Conservation (phyloP, 768 basidiomycete genomes). For the Lactarius hengduanensis region DNA sequence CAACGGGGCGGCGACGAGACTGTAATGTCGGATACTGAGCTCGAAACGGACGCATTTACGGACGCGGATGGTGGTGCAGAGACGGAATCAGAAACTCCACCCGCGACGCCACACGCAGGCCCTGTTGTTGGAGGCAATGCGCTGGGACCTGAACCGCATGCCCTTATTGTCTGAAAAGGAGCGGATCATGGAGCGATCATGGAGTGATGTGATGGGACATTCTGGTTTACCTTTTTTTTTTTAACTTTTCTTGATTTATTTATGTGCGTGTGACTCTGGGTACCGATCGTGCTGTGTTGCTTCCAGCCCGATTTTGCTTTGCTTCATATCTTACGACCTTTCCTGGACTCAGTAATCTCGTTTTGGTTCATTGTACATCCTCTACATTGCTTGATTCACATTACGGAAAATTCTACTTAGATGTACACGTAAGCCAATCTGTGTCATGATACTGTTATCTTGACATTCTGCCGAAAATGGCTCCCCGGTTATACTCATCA, state of each 20-base stretch:
- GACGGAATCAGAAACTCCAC: constrained; percentile 4
- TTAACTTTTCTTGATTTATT: neutral
- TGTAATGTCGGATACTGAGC: constrained; percentile 16
- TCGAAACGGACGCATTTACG: constrained; percentile 13
- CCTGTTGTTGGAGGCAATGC: neutral
- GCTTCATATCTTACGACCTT: neutral
- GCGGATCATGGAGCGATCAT: too few species aligned
- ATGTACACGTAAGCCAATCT: neutral
- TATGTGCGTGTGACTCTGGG: neutral
- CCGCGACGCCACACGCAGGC: neutral
- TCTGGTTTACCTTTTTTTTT: neutral
- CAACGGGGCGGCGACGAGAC: neutral
- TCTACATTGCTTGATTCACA: constrained; percentile 14
- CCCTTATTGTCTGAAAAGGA: neutral
- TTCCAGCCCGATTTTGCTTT: neutral
- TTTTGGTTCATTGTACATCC: constrained; percentile 18
- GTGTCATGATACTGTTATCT: neutral
- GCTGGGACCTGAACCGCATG: neutral
- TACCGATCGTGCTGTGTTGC: neutral
- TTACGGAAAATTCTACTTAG: constrained; percentile 2
- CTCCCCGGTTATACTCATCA: too few species aligned
- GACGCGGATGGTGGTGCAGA: constrained; percentile 17
- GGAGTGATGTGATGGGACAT: neutral
- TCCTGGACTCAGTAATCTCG: neutral
- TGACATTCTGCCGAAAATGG: neutral